Conservation (phyloP, 257 asterid species). For the Solanum gracilifrons region DNA sequence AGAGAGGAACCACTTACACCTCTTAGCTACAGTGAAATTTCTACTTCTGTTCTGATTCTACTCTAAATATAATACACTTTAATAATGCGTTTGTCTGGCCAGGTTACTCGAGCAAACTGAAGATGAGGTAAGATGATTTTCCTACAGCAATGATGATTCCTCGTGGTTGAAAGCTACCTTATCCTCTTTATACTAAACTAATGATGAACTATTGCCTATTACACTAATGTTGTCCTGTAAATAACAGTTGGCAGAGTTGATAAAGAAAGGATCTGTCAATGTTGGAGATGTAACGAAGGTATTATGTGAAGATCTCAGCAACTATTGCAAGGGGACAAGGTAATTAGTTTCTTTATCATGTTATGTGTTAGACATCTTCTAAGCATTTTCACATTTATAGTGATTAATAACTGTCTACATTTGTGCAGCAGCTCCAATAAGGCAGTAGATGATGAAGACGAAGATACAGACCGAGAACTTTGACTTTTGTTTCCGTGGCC, state of each 20-base stretch:
- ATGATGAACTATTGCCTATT: not conserved
- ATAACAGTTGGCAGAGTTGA: slow-evolving; percentile 58
- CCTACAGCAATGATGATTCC: not conserved
- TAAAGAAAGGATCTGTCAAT: slow-evolving; percentile 61
- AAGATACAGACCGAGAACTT: slow-evolving; percentile 29
- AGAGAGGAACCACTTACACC: slow-evolving; percentile 10
- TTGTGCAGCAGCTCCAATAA: slow-evolving; percentile 16
- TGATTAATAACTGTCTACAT: not conserved
- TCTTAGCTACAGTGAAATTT: not conserved
- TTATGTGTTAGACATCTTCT: not conserved
- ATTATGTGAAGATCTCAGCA: slow-evolving; percentile 66
- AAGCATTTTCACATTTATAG: not conserved
- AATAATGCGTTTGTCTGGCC: not conserved
- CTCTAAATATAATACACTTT: not conserved
- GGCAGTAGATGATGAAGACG: slow-evolving; percentile 13
- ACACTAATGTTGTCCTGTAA: not conserved
- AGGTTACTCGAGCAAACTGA: slow-evolving; percentile 94
- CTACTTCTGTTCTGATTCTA: not conserved
- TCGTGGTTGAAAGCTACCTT: not conserved
- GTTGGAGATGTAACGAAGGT: slow-evolving; percentile 75
- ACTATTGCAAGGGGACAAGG: slow-evolving; percentile 54
- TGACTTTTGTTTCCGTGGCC: slow-evolving; percentile 2
- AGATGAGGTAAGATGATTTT: slow-evolving; percentile 58
- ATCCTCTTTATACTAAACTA: not conserved
- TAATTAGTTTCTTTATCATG: slow-evolving; percentile 2